These are phyloP conservation scores for Neonectria punicea DNA, from an alignment of 2,329 filamentous ascomycete genomes.

Conservation along the genomic window DNA sequence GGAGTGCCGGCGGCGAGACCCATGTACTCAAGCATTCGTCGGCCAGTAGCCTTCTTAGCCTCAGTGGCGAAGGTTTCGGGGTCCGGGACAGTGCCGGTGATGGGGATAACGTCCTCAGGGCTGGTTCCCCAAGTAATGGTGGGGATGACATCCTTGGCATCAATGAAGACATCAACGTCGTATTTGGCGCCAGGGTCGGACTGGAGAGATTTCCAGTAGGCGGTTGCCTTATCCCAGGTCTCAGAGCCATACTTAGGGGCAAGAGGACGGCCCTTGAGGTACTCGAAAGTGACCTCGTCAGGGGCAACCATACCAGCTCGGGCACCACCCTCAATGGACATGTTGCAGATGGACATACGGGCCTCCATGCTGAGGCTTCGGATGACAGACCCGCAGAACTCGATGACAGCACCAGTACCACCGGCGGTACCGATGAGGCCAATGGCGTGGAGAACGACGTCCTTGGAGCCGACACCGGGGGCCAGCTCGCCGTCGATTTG, in stretches of 20 bases:
- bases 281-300: slow-evolving; percentile 93
- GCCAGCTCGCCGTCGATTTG: slow-evolving; percentile 92
- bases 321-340: slow-evolving; percentile 97
- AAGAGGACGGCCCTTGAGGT: slow-evolving; percentile 89
- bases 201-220: slow-evolving; percentile 87
- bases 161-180: slow-evolving; percentile 88
- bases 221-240: slow-evolving; percentile 88
- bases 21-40: slow-evolving; percentile 94
- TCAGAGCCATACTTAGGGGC: slow-evolving; percentile 85
- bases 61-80: slow-evolving; percentile 87
- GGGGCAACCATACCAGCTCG: slow-evolving; percentile 97
- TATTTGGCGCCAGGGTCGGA: slow-evolving; percentile 91
- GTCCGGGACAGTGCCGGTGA: slow-evolving; percentile 89
- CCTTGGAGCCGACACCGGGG: slow-evolving; percentile 94
- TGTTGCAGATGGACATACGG: slow-evolving; percentile 99
- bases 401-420: slow-evolving; percentile 93
- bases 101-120: slow-evolving; percentile 95
- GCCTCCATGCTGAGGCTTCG: slow-evolving; percentile 92
- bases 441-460: slow-evolving; percentile 92
- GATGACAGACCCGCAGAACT: slow-evolving; percentile 97
- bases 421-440: slow-evolving; percentile 94
- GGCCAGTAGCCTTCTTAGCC: slow-evolving; percentile 81
- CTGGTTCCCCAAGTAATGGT: slow-evolving; percentile 98
- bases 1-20: slow-evolving; percentile 85
- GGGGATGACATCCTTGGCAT: slow-evolving; percentile 91